Evolutionary conservation across 2,329 filamentous ascomycete species (phyloP).

Genomic region (Intubia oerlemansii): DNA sequence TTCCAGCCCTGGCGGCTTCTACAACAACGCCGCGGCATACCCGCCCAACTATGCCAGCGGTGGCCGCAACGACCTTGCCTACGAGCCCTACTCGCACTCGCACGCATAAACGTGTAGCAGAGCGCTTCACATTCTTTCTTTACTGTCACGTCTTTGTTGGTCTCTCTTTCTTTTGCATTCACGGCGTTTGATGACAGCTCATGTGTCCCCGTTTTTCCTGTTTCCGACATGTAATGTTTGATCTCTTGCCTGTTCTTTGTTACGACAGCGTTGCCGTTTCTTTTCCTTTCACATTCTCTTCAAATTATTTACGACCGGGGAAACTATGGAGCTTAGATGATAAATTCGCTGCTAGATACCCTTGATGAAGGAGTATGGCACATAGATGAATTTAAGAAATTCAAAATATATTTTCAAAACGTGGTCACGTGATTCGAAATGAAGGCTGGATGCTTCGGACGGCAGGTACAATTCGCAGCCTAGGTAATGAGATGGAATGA

Average conservation of each 20-base stretch:
- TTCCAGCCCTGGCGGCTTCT: constrained; percentile 11
- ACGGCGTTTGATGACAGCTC: constrained; percentile 4
- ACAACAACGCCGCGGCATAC: constrained; percentile 9
- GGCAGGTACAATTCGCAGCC: no score
- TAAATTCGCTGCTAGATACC: no score
- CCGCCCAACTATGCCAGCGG: constrained; percentile 18
- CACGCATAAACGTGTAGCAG: constrained; percentile 18
- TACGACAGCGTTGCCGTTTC: no score
- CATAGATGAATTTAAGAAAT: no score
- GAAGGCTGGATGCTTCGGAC: no score
- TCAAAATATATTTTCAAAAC: no score
- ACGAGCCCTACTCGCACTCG: constrained; percentile 40
- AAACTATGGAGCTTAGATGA: no score
- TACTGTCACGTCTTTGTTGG: no score
- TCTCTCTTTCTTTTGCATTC: constrained; percentile 4
- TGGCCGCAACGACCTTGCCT: constrained; percentile 29
- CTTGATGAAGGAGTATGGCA: no score
- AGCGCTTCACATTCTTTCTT: not conserved
- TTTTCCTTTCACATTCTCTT: not conserved
- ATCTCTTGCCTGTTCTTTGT: not conserved
- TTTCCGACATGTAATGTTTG: not conserved
- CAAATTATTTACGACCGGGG: no score
- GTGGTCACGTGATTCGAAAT: no score
- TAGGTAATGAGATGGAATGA: no score
- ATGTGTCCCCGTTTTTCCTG: not conserved